Percentiles rank a stretch among this genome's conserved stretches.
Evolutionary conservation across 306 rosid genomes (phyloP).

Genomic region (Trifolium dubium): DNA sequence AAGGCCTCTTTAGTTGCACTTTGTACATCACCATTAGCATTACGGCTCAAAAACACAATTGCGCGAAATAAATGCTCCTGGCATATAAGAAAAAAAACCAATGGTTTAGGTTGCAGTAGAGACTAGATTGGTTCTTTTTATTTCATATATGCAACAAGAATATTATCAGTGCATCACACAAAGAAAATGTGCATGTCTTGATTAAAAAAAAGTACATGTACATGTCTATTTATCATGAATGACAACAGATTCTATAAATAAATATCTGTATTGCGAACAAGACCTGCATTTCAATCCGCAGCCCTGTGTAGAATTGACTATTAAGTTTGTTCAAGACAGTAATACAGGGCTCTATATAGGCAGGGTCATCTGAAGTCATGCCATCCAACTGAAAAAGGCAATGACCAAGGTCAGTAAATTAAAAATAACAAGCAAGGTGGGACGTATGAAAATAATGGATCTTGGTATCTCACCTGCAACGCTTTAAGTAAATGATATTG

Average conservation of each 20-base stretch:
- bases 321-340: constrained; percentile 72
- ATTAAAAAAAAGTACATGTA: background rate
- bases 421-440: constrained; percentile 1
- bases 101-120: constrained; percentile 30
- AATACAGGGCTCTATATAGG: constrained; percentile 70
- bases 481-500: constrained; percentile 67
- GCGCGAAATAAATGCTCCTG: constrained; percentile 75
- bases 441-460: constrained; percentile 13
- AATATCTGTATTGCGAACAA: constrained; percentile 35
- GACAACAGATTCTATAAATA: constrained; percentile 20
- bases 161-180: constrained; percentile 4
- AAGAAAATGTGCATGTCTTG: background rate
- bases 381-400: constrained; percentile 63
- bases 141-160: background rate
- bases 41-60: constrained; percentile 63
- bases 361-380: constrained; percentile 58
- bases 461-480: constrained; percentile 62
- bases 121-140: background rate
- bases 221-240: constrained; percentile 31
- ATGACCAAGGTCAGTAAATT: constrained; percentile 26
- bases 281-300: constrained; percentile 74
- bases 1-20: constrained; percentile 71
- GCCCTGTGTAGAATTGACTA: constrained; percentile 53
- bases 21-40: constrained; percentile 66
- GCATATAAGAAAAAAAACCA: constrained; percentile 7